Percentiles rank a stretch among this genome's conserved stretches.
phyloP scores from a whole-genome alignment of 1,284 basidiomycete genomes.

The Thecaphora thlaspeos region DNA sequence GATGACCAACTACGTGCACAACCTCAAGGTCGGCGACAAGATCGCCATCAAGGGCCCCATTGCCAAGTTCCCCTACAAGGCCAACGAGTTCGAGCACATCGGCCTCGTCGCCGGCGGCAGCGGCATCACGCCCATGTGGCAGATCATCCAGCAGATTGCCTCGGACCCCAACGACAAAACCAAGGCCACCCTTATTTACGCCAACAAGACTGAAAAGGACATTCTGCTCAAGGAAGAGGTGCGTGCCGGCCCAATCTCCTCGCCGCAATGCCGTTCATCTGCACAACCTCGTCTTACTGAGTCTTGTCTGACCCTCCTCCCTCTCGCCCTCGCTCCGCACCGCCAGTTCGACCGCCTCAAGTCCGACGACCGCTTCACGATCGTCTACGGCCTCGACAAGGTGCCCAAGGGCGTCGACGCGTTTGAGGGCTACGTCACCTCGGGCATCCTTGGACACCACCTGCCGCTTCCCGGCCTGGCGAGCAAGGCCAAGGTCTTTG shows the following conservation, averaged over 20 bases:
- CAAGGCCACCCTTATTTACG: slow-evolving; percentile 87
- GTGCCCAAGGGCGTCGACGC: slow-evolving; percentile 67
- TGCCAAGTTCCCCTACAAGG: slow-evolving; percentile 55
- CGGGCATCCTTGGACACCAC: slow-evolving; percentile 72
- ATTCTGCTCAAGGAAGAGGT: slow-evolving; percentile 81
- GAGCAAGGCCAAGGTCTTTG: slow-evolving; percentile 81
- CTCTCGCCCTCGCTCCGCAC: no score
- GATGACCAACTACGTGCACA: slow-evolving; percentile 59
- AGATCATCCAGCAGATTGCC: slow-evolving; percentile 57
- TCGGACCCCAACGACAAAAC: slow-evolving; percentile 77
- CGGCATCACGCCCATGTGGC: slow-evolving; percentile 65
- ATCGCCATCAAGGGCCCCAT: slow-evolving; percentile 74
- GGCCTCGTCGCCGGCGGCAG: slow-evolving; percentile 87
- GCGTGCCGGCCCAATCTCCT: no score
- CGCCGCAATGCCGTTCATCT: no score
- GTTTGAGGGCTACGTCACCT: slow-evolving; percentile 64
- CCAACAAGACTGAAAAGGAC: slow-evolving; percentile 85
- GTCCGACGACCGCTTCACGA: slow-evolving; percentile 64
- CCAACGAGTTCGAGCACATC: slow-evolving; percentile 65
- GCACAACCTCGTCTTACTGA: no score
- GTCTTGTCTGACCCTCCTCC: no score
- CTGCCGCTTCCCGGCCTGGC: slow-evolving; percentile 67
- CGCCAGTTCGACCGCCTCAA: slow-evolving; percentile 65
- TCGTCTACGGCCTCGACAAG: slow-evolving; percentile 85
- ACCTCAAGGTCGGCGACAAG: slow-evolving; percentile 74